Evolutionary conservation across 345 rosid species (phyloP).

Genomic region (Microcos paniculata): DNA sequence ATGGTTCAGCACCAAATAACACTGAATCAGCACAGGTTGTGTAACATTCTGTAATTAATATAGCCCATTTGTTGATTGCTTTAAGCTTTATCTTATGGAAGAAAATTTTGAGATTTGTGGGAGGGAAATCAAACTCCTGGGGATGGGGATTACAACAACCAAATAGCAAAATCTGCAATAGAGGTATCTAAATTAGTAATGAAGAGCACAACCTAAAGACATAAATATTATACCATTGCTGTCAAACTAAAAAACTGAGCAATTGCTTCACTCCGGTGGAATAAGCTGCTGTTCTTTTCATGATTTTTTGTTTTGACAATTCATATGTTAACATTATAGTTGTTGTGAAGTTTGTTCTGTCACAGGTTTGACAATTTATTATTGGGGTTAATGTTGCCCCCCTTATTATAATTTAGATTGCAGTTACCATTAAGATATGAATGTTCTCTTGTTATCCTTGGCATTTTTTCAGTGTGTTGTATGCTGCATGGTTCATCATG

Average conservation of each 20-base stretch:
- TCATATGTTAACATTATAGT: neutral
- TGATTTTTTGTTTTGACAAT: neutral
- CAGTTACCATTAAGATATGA: neutral
- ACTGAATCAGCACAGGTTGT: slow-evolving; percentile 85
- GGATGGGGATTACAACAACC: neutral
- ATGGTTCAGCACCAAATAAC: slow-evolving; percentile 72
- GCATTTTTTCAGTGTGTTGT: neutral
- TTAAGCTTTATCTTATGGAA: neutral
- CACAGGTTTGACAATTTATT: neutral
- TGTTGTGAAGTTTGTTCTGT: neutral
- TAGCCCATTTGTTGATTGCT: neutral
- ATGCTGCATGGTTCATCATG: slow-evolving; percentile 19
- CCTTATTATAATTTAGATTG: neutral
- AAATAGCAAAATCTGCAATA: neutral
- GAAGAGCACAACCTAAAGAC: neutral
- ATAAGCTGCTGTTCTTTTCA: slow-evolving; percentile 1
- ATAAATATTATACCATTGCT: neutral
- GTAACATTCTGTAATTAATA: neutral
- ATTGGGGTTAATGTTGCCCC: neutral
- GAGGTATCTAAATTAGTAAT: neutral
- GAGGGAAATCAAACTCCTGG: neutral
- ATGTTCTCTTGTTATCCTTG: neutral
- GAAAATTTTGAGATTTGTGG: neutral
- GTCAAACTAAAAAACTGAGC: neutral
- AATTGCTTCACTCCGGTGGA: neutral